Conservation (phyloP, 345 rosid species). For the Ceriops decandra region DNA sequence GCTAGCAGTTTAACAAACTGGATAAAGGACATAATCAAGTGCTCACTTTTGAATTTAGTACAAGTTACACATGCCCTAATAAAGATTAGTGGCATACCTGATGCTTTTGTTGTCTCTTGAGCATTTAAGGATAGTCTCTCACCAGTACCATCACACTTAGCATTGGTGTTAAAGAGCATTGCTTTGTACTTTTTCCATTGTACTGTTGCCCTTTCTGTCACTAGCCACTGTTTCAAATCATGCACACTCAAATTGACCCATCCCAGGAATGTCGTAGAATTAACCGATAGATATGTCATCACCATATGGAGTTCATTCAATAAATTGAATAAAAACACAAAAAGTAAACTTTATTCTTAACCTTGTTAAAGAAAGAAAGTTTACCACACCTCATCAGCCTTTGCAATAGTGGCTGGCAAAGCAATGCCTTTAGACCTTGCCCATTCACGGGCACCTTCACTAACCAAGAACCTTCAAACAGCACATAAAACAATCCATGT, state of each 20-base stretch:
- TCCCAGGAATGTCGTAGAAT: constrained; percentile 10
- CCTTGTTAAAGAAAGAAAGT: background rate
- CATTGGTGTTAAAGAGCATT: constrained; percentile 59
- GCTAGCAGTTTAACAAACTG: background rate
- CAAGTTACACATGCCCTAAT: background rate
- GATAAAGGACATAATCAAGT: background rate
- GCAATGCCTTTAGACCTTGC: constrained; percentile 59
- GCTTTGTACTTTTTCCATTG: constrained; percentile 72
- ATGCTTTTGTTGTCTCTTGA: constrained; percentile 17
- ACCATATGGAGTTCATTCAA: background rate
- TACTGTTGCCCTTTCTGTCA: constrained; percentile 67
- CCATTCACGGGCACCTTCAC: constrained; percentile 90
- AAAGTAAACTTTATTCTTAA: background rate
- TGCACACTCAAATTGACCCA: background rate
- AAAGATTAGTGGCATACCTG: constrained; percentile 27
- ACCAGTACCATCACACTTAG: constrained; percentile 21
- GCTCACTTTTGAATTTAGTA: background rate
- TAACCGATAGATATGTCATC: background rate
- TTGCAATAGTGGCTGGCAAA: constrained; percentile 42
- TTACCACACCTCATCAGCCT: constrained; percentile 66
- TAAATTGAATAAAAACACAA: background rate
- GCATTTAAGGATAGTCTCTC: constrained; percentile 20
- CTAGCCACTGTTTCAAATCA: constrained; percentile 65
- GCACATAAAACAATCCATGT: background rate
- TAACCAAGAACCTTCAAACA: constrained; percentile 71